Evolutionary conservation across 306 rosid species (phyloP).

Genomic region (Echinosophora koreensis): DNA sequence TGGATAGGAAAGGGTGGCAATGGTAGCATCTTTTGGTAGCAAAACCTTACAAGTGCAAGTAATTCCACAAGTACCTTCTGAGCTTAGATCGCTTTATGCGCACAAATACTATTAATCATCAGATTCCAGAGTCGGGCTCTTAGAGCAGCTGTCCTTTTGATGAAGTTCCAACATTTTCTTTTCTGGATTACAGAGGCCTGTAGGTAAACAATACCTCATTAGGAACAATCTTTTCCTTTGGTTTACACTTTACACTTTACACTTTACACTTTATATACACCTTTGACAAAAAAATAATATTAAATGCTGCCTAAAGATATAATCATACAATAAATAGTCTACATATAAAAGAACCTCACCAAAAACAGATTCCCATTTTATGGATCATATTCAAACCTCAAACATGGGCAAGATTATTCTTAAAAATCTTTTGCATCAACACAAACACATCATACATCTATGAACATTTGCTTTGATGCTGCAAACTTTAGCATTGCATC

Average conservation of each 20-base stretch:
- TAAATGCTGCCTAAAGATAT: conserved; percentile 27
- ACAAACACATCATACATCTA: not conserved
- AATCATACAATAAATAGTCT: not conserved
- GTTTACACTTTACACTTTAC: conserved; percentile 6
- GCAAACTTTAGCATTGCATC: not conserved
- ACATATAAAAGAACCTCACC: conserved; percentile 10
- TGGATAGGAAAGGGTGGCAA: conserved; percentile 34
- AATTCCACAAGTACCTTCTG: conserved; percentile 44
- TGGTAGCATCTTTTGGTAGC: not conserved
- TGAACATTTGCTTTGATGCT: conserved; percentile 15
- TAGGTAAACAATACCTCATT: conserved; percentile 37
- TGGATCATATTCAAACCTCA: conserved; percentile 30
- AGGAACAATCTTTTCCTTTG: conserved; percentile 4
- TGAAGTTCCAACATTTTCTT: conserved; percentile 84
- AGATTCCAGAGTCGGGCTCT: conserved; percentile 73
- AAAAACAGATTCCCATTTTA: not conserved
- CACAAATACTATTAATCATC: conserved; percentile 57
- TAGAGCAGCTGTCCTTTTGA: conserved; percentile 72
- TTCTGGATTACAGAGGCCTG: conserved; percentile 96
- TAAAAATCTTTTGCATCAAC: conserved; percentile 1
- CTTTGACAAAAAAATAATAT: conserved; percentile 18
- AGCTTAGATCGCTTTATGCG: conserved; percentile 43
- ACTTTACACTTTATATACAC: not conserved
- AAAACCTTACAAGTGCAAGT: conserved; percentile 31
- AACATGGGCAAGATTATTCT: not conserved